phyloP scores from a whole-genome alignment of 306 rosid species.

The Corylus americana region DNA sequence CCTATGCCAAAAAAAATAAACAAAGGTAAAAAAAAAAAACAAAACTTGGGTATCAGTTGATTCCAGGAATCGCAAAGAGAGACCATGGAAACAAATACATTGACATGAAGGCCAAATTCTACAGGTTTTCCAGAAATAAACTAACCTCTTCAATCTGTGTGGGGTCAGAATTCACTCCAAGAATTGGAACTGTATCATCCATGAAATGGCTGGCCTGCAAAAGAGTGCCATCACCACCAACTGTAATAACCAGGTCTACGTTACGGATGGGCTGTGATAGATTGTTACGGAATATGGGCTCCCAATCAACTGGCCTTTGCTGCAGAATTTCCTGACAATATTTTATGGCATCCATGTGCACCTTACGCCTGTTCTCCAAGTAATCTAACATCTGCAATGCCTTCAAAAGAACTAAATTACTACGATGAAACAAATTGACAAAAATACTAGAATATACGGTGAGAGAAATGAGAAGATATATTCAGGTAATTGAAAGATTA shows the following conservation, averaged over 20 bases:
- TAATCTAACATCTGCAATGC: constrained; percentile 54
- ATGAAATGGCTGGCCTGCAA: constrained; percentile 83
- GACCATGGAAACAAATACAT: constrained; percentile 13
- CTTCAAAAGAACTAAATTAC: constrained; percentile 21
- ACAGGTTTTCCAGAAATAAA: constrained; percentile 9
- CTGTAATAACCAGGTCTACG: constrained; percentile 76
- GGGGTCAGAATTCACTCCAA: constrained; percentile 98
- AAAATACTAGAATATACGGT: neutral
- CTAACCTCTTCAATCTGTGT: constrained; percentile 73
- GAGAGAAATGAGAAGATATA: neutral
- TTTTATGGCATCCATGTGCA: constrained; percentile 67
- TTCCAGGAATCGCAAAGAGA: constrained; percentile 18
- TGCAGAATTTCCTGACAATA: constrained; percentile 69
- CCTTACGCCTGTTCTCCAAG: constrained; percentile 64
- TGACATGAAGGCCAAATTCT: constrained; percentile 14
- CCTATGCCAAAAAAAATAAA: constrained; percentile 47
- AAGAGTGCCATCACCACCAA: constrained; percentile 97
- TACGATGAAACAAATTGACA: neutral
- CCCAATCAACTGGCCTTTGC: constrained; percentile 75
- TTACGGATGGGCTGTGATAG: constrained; percentile 60
- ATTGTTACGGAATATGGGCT: constrained; percentile 47
- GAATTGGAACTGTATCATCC: constrained; percentile 71
- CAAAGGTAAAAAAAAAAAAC: constrained; percentile 21
- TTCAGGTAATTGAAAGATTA: neutral
- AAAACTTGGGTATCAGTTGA: neutral